Percentiles rank a stretch among this genome's conserved stretches.
phyloP scores from a whole-genome alignment of 331 rosid genomes.

The Cucumis variabilis region DNA sequence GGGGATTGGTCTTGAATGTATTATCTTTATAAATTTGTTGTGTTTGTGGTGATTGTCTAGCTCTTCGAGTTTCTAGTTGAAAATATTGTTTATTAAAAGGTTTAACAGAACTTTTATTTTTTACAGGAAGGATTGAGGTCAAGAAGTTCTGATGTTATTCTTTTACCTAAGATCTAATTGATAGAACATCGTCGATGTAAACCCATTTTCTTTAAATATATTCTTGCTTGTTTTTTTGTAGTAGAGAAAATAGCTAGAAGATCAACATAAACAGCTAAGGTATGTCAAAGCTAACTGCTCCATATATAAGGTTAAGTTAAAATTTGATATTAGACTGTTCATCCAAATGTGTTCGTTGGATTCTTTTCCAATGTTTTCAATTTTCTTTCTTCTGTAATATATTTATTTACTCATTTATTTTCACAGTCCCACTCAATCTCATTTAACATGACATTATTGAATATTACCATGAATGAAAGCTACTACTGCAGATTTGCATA shows the following conservation, averaged over 20 bases:
- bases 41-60: no score
- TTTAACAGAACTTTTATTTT: no score
- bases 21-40: no score
- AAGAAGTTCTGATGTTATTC: background rate
- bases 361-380: constrained; percentile 11
- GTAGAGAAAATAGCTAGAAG: background rate
- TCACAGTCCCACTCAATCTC: constrained; percentile 21
- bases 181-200: background rate
- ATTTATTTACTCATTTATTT: background rate
- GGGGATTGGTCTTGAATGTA: no score
- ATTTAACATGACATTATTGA: constrained; percentile 30
- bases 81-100: background rate
- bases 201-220: background rate
- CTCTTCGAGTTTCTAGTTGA: constrained; percentile 1
- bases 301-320: background rate
- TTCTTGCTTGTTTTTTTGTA: background rate
- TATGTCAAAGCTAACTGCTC: background rate
- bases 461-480: constrained; percentile 28
- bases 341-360: constrained; percentile 9
- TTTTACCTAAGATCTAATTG: constrained; percentile 10
- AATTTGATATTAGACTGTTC: background rate
- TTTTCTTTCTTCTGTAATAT: constrained; percentile 5
- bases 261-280: background rate
- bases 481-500: constrained; percentile 15
- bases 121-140: background rate